These are phyloP conservation scores for Scutellaria minor DNA, from an alignment of 257 asterid species.

Conservation along the genomic window DNA sequence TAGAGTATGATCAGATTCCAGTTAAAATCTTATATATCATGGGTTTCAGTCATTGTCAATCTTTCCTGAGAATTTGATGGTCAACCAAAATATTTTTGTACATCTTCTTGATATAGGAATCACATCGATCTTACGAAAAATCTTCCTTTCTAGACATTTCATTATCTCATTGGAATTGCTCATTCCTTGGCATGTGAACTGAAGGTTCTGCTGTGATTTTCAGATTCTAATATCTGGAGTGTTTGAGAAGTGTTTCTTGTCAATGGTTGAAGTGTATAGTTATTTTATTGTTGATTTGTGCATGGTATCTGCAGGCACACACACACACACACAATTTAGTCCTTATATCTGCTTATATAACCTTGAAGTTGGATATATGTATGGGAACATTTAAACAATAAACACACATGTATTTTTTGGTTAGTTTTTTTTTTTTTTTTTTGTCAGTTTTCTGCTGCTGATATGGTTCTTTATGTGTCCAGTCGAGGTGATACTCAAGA, in stretches of 20 bases:
- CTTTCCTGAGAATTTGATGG: neutral
- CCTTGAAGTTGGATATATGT: neutral
- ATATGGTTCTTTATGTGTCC: slow-evolving; percentile 41
- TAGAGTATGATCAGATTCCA: slow-evolving; percentile 10
- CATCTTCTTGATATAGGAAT: neutral
- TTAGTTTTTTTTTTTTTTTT: neutral
- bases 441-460: slow-evolving; percentile 34
- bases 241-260: slow-evolving; percentile 18
- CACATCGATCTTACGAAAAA: neutral
- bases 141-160: neutral
- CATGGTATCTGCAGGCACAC: neutral
- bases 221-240: neutral
- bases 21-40: slow-evolving; percentile 21
- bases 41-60: neutral
- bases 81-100: slow-evolving; percentile 21
- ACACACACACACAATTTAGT: neutral
- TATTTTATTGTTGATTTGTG: slow-evolving; percentile 12
- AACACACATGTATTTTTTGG: neutral
- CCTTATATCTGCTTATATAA: slow-evolving; percentile 1
- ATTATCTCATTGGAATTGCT: neutral
- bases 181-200: slow-evolving; percentile 9
- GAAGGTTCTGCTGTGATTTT: slow-evolving; percentile 26
- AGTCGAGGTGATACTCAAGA: slow-evolving; percentile 99
- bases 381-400: neutral
- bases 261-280: slow-evolving; percentile 26